Evolutionary conservation across 257 asterid genomes (phyloP).

Genomic region (Solanum habrochaites): DNA sequence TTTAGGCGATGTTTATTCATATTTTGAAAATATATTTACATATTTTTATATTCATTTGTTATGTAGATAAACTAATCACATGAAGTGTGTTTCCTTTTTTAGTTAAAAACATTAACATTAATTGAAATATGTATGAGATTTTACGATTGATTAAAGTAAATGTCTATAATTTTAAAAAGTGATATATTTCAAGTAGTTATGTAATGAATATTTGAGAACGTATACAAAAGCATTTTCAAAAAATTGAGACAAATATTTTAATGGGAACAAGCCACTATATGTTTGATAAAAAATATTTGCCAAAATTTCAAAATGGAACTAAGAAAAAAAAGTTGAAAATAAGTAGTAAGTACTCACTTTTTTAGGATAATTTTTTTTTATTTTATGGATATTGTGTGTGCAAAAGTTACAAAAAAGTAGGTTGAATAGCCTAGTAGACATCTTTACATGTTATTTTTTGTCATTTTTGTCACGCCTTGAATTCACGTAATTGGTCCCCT

Average conservation of each 20-base stretch:
- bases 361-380: no score
- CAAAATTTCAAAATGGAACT: background rate
- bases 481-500: background rate
- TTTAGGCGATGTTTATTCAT: background rate
- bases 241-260: no score
- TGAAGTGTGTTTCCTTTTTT: background rate
- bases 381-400: background rate
- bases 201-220: background rate
- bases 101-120: background rate
- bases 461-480: background rate
- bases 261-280: background rate
- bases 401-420: no score
- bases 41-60: background rate
- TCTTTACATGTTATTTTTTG: background rate
- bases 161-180: background rate
- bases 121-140: background rate
- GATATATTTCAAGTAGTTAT: background rate
- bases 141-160: background rate
- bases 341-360: background rate
- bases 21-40: background rate
- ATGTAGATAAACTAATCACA: background rate
- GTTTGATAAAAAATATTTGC: background rate
- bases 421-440: background rate
- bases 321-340: background rate
- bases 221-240: no score